Base-by-base conservation (phyloP, 2,329 filamentous ascomycete species). In the Capronia americana region DNA sequence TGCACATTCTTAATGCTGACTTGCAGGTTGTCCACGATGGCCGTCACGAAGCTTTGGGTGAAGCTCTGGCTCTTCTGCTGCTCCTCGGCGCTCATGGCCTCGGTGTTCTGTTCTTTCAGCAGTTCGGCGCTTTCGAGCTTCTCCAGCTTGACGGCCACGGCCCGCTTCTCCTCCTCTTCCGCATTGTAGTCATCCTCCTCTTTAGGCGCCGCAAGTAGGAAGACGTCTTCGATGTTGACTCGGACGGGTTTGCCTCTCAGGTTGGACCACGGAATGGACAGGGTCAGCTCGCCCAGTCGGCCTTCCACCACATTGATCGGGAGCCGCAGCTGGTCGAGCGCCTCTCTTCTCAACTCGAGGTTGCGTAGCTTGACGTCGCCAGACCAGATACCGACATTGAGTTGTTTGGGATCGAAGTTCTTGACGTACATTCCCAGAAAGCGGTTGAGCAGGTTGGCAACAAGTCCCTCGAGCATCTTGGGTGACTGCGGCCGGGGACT, bases 361-460 rank as follows among this genome's bases (percentile, higher is more conserved):
- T 99, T 90, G 67, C 90, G 89, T 54, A 99, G 86, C 81, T 96
- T 97, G 75, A 99, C 95, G 82, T 99, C 95, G 74, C 96, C 95
- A 24, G 92, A 96, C 95, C 94, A 99, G 75, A 99, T 99, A 70
- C 96, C 95, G 70, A 99, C 93, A 78, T 99, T 99, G 72, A 99
- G 86, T 83, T 99, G 95, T 75, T 92, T 91, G 62, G 95, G 92
- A 80, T 99, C 95, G 78, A 99, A 99, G 81, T 99, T 98, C 86
- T 96, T 93, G 80, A 99, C 94, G 80, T 99, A 99, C 91, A 98
- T 97, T 86, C 95, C 96, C 87, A 99, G 83, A 82, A 99, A 98
- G 84, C 96, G 91, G 84, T 99, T 99, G 74, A 99, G 90, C 84
- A 99, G 86, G 81, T 94, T 96, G 74, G 95, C 93, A 71, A 98